These are phyloP conservation scores for Spizellomyces punctatus DNA, from an alignment of 192 early-diverging fungal species.

Conservation along the genomic window DNA sequence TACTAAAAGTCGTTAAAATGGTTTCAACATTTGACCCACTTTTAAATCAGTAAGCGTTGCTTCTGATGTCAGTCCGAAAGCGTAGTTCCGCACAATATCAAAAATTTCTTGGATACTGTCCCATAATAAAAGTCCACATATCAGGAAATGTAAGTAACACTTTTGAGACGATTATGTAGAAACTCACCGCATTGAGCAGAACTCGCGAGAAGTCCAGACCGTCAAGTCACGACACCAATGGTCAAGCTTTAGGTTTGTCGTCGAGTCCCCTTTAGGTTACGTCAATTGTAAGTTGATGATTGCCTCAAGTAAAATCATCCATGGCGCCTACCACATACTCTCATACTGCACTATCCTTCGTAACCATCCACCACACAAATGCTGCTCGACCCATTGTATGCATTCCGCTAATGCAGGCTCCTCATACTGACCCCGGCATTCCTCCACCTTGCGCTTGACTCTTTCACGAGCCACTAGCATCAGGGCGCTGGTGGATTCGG, in stretches of 20 bases:
- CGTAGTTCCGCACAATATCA: slow-evolving; percentile 2
- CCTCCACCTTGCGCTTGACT: not conserved
- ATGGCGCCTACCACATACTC: too few species aligned
- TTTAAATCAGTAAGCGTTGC: slow-evolving; percentile 1
- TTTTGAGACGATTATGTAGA: not conserved
- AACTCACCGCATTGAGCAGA: slow-evolving; percentile 14
- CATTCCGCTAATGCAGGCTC: not conserved
- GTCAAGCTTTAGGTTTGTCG: not conserved
- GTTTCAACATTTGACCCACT: slow-evolving; percentile 9
- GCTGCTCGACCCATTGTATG: not conserved
- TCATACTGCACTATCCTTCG: not conserved
- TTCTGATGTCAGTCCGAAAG: not conserved
- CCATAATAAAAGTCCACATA: not conserved
- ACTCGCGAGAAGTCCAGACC: slow-evolving; percentile 5
- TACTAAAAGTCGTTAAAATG: too few species aligned
- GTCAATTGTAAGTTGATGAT: not conserved
- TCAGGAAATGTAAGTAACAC: too few species aligned
- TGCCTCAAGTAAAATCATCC: too few species aligned
- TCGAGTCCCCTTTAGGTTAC: not conserved
- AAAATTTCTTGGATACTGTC: slow-evolving; percentile 8
- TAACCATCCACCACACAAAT: not conserved
- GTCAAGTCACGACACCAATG: not conserved
- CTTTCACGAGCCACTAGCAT: too few species aligned
- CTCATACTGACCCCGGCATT: not conserved
- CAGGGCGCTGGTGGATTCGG: too few species aligned